A percentile compares a stretch with the other conserved stretches of the same genome.
These are phyloP conservation scores for Lepiota venenata DNA, from an alignment of 768 basidiomycete genomes.

Conservation along the genomic window DNA sequence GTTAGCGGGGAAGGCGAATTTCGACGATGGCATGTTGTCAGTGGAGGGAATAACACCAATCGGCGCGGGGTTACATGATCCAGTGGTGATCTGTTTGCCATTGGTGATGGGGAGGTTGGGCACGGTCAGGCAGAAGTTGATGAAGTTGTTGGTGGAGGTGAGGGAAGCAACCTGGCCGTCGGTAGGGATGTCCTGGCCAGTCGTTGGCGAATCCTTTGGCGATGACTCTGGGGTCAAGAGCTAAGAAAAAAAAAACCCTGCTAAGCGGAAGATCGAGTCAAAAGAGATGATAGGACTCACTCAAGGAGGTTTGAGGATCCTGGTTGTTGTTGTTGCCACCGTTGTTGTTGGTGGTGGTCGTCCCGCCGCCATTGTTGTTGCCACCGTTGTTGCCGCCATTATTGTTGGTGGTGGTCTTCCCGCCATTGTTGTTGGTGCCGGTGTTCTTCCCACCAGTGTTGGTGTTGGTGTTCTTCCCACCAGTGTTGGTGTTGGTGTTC, in stretches of 20 bases:
- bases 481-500: constrained; percentile 7
- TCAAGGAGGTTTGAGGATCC: constrained; percentile 37
- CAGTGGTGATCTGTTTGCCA: constrained; percentile 41
- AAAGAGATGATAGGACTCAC: constrained; percentile 18
- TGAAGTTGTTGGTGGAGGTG: constrained; percentile 63
- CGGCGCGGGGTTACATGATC: constrained; percentile 51
- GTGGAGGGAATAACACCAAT: constrained; percentile 46
- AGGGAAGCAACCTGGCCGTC: constrained; percentile 47
- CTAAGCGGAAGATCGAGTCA: background rate
- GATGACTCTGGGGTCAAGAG: constrained; percentile 40
- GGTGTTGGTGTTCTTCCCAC: constrained; percentile 5
- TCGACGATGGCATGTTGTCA: constrained; percentile 43
- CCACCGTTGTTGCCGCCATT: constrained; percentile 7
- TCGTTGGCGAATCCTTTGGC: constrained; percentile 37
- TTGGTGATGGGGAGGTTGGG: constrained; percentile 47
- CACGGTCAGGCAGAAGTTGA: constrained; percentile 49
- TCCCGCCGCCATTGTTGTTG: constrained; percentile 8
- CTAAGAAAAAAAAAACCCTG: constrained; percentile 19
- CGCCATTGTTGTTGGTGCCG: constrained; percentile 8
- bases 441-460: constrained; percentile 9
- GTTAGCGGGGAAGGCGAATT: constrained; percentile 43
- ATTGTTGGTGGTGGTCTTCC: constrained; percentile 7
- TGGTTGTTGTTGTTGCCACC: constrained; percentile 8
- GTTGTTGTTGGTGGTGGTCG: too few species aligned
- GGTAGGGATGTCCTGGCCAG: constrained; percentile 37